Evolutionary conservation across 139 green algal species (phyloP).

Genomic region (Chlamydomonas sp.): DNA sequence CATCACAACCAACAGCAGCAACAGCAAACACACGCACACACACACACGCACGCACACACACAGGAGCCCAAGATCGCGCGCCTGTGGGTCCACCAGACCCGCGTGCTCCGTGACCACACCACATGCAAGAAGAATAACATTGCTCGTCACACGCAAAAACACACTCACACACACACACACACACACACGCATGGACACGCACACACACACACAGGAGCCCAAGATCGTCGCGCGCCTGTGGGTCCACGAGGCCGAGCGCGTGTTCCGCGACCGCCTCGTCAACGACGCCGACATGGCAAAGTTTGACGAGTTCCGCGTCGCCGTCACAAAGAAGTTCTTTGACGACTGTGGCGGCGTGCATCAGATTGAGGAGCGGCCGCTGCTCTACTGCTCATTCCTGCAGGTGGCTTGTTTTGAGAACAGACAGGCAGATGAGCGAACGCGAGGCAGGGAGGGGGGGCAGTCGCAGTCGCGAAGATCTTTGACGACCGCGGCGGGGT

Average conservation of each 20-base stretch:
- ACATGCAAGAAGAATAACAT: too few relatives aligned
- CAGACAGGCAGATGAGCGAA: too few relatives aligned
- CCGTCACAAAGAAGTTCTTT: slow-evolving; percentile 62
- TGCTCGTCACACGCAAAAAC: too few relatives aligned
- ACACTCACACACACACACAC: too few relatives aligned
- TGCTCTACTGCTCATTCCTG: slow-evolving; percentile 57
- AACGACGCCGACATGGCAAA: slow-evolving; percentile 64
- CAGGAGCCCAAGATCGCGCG: too few relatives aligned
- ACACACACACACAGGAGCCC: too few relatives aligned
- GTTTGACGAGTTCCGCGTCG: slow-evolving; percentile 64
- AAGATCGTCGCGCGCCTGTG: slow-evolving; percentile 63
- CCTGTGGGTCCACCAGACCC: too few relatives aligned
- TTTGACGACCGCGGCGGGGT: slow-evolving; percentile 53
- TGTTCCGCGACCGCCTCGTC: slow-evolving; percentile 78
- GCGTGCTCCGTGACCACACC: too few relatives aligned
- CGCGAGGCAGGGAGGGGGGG: neutral
- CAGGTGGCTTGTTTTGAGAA: slow-evolving; percentile 18
- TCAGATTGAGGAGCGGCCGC: slow-evolving; percentile 55
- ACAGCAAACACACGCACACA: too few relatives aligned
- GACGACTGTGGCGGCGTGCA: slow-evolving; percentile 45
- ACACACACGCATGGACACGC: too few relatives aligned
- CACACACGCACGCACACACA: too few relatives aligned
- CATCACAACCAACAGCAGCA: too few relatives aligned
- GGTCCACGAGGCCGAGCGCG: slow-evolving; percentile 77
- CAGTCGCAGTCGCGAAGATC: slow-evolving; percentile 38